Evolutionary conservation across 371 early-diverging fungal species (phyloP), one percentile per base, ranked within the genome.

Genomic region (Lichtheimia corymbifera): DNA sequence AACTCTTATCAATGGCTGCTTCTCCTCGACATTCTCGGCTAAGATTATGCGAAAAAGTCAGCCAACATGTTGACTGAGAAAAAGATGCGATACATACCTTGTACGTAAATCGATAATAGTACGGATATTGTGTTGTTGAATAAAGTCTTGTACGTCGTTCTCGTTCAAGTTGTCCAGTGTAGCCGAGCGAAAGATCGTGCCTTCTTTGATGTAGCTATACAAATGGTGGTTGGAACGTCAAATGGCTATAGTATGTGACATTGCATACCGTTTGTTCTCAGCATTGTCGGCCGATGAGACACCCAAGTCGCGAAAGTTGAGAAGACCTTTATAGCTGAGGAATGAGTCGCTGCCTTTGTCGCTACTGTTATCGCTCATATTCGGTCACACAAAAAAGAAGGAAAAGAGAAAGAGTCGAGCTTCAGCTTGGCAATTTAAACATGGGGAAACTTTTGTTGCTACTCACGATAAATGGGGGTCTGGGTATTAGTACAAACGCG

Each of bases 81-180:
- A 27, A 7, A 27, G 15, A 25, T 22, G 0, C 2, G 22, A 13
- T 30, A 6, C 13, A 20, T 65, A 73, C 74, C 70, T 58, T 15
- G 70, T 67, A 47, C 74, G 64, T 17, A 73, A 47, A 57, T 73
- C 74, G 15, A 73, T 53, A 27, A 73, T 70, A 5, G 74, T 73
- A 3, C 53, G 59, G 2, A 65, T 70, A 14, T 61, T 42, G 47
- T 73, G 65, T 6, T 49, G 44, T 2, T 60, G 11, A 49, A 70
- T 61, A 20, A 70, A 65, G 6, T 54, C 22, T 3, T 65, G 49
- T 7, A 73, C 63, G 15, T 70, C 61, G 5, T 63, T 24, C 11
- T 56, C 17, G 24, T 43, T 54, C 50, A 73, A 53, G 50, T 56
- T 44, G 51, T 73, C 74, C 52, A 73, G 44, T 15, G 65, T 63